Base-by-base conservation (phyloP, 2,329 filamentous ascomycete genomes). In the Diaporthe sp. region DNA sequence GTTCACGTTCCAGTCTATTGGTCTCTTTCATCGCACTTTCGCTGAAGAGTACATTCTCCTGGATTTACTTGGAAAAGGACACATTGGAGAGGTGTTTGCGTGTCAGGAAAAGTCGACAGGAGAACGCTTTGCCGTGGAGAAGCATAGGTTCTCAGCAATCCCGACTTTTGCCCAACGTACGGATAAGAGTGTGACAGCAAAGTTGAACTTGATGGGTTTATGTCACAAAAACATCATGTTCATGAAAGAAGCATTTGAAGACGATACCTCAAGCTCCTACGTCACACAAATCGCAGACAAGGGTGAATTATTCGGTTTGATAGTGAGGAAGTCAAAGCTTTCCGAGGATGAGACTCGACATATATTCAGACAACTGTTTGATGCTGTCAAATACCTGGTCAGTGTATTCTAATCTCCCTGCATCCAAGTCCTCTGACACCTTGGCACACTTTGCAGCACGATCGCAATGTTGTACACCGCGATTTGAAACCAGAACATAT, bases 401-500 rank as follows among this genome's bases (percentile, higher is more conserved):
- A 61, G 58, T 61, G 25, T 19, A 8, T 2, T 7, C 12, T 7
- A 39, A 8, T 7, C 56, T 9, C 3, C 3, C 3, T 3, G 1
- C 35, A 37, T 25, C 5, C 7, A 27, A 17, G 1, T 17, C 12
- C 22, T 9, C 13, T 8, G 9, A 19, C 37, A n/a, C 22, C 10
- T n/a, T n/a, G 44, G n/a, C 19, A 10, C 2, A 3, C 17, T 3
- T 4, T 1, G 4, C 13, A 61, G 58, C 35, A 61, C 37, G 58
- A 61, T 6, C 58, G 58, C 13, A 3, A 44, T 13, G 30, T 61
- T 1, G 58, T 61, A 1, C 58, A 44, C 82, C 93, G 97, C 73
- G 97, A 99, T 79, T 98, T 99, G 84, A 98, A 98, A 83, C 96
- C 96, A 0, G 96, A 98, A 81, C 98, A 98, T 80, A 98, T 99